Conservation (phyloP, 805 yeast species). For the Limtongia smithiae region DNA sequence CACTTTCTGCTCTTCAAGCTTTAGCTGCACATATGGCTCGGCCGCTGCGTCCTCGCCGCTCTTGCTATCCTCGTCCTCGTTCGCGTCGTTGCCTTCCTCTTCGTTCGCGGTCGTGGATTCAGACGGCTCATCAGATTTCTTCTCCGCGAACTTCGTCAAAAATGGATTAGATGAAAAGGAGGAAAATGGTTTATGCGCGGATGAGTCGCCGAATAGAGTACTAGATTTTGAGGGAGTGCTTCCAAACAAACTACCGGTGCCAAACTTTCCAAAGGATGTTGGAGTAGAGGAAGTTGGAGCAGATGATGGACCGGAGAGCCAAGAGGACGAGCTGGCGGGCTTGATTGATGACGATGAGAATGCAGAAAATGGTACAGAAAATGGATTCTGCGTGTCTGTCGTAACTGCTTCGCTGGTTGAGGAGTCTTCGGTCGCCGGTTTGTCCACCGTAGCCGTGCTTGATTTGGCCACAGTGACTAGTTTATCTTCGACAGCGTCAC, state of each 20-base stretch:
- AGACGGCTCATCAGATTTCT: neutral
- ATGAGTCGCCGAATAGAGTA: neutral
- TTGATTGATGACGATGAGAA: too few species aligned
- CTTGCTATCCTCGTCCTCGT: constrained; percentile 31
- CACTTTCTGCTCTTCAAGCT: constrained; percentile 41
- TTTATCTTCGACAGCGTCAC: too few species aligned
- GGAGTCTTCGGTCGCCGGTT: too few species aligned
- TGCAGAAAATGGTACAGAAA: neutral
- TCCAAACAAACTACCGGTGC: neutral
- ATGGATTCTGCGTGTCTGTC: too few species aligned
- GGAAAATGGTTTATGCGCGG: constrained; percentile 2
- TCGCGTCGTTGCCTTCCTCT: constrained; percentile 29
- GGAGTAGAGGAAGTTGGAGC: neutral
- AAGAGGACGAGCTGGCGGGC: neutral
- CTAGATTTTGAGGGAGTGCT: neutral
- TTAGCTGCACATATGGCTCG: constrained; percentile 37
- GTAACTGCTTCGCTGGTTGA: too few species aligned
- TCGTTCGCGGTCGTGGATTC: constrained; percentile 25
- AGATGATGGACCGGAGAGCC: neutral
- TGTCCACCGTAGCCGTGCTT: too few species aligned
- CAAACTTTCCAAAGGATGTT: neutral
- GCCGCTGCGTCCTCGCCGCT: constrained; percentile 31
- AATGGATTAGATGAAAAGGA: constrained; percentile 18
- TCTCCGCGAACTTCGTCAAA: constrained; percentile 8
- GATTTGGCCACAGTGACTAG: too few species aligned